These are phyloP conservation scores for Penicillium sp. DNA, from an alignment of 2,329 filamentous ascomycete genomes.

Conservation along the genomic window DNA sequence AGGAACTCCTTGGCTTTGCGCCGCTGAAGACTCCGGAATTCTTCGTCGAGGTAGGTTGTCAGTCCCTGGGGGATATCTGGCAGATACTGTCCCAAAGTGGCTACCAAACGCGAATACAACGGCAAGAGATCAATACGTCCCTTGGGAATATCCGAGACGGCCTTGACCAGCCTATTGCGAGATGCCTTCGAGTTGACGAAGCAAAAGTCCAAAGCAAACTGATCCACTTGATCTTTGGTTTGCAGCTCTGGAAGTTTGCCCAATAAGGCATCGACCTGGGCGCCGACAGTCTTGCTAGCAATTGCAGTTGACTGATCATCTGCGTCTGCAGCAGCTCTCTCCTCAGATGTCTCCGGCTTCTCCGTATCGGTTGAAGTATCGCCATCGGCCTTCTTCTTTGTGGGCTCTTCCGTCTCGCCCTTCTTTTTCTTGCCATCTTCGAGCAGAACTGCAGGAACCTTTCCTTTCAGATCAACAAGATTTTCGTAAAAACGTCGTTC, in stretches of 20 bases:
- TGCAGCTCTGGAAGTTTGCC: constrained; percentile 86
- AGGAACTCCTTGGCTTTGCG: constrained; percentile 98
- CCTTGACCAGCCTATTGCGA: constrained; percentile 87
- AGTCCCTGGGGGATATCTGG: constrained; percentile 89
- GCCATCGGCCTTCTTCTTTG: constrained; percentile 69
- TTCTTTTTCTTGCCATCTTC: constrained; percentile 97
- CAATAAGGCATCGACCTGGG: constrained; percentile 89
- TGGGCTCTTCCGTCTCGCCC: constrained; percentile 72
- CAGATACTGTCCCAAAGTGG: constrained; percentile 91
- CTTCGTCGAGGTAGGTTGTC: constrained; percentile 88
- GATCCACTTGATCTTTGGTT: constrained; percentile 86
- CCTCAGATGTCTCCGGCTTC: constrained; percentile 37
- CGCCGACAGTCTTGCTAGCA: constrained; percentile 94
- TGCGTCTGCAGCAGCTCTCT: constrained; percentile 54
- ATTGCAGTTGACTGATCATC: constrained; percentile 93
- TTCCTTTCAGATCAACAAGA: constrained; percentile 88
- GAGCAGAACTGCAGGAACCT: constrained; percentile 87
- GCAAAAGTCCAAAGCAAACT: constrained; percentile 93
- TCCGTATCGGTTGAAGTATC: constrained; percentile 42
- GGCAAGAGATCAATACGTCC: constrained; percentile 88
- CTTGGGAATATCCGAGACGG: constrained; percentile 90
- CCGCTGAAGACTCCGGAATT: constrained; percentile 92
- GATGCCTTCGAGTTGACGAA: constrained; percentile 98
- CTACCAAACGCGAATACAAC: constrained; percentile 86
- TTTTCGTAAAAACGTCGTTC: constrained; percentile 98